Conservation (phyloP, 495 filamentous ascomycete species). For the Xylaria nigripes region DNA sequence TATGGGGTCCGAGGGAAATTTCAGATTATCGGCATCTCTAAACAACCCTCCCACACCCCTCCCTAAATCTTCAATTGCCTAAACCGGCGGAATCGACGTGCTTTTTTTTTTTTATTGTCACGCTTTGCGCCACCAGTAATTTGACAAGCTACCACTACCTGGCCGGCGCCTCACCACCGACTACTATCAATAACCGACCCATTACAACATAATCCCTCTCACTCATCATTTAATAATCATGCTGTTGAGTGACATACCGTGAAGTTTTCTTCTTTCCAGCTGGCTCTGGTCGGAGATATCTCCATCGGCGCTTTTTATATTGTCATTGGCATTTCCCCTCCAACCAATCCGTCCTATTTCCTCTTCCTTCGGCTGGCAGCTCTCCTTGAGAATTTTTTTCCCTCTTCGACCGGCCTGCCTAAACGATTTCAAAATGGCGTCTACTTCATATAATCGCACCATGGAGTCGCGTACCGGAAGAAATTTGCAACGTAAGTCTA, state of each 20-base stretch:
- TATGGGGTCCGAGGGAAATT: constrained; percentile 8
- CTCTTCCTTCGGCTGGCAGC: not conserved
- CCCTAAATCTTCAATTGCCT: constrained; percentile 1
- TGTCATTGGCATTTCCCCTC: constrained; percentile 8
- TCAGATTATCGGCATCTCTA: not conserved
- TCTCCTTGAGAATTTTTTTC: constrained; percentile 10
- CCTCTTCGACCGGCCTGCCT: constrained; percentile 12
- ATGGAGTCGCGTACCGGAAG: constrained; percentile 74
- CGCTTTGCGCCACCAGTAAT: not conserved
- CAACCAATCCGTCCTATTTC: not conserved
- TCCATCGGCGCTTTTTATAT: constrained; percentile 6
- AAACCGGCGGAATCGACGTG: not conserved
- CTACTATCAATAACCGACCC: not conserved
- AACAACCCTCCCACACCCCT: not conserved
- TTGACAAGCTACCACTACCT: constrained; percentile 1
- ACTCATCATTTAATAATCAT: constrained; percentile 21
- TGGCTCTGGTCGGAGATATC: constrained; percentile 25
- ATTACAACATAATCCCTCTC: constrained; percentile 1
- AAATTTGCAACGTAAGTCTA: constrained; percentile 68
- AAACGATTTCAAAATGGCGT: constrained; percentile 23
- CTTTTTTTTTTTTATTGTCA: not conserved
- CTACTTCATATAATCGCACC: constrained; percentile 44
- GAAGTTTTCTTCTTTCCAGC: constrained; percentile 26
- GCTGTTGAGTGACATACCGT: constrained; percentile 28
- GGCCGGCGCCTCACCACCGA: not conserved